Evolutionary conservation across 495 filamentous ascomycete species (phyloP).

Genomic region (Penicillium cosmopolitanum): DNA sequence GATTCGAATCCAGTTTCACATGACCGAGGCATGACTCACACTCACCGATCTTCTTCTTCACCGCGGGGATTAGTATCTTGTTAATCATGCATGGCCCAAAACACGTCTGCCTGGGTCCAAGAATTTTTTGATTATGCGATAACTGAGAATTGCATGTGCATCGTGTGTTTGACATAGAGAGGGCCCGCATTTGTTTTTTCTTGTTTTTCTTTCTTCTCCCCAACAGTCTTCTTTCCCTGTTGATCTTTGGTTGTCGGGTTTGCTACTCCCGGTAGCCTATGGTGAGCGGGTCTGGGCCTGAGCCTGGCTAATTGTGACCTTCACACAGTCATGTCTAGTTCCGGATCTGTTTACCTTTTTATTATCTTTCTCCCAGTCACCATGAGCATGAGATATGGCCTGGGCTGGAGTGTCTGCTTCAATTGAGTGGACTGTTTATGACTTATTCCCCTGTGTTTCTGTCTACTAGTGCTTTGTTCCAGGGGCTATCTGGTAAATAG

Average conservation of each 20-base stretch:
- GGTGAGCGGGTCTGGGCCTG: no score
- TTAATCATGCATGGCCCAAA: not conserved
- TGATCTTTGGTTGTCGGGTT: not conserved
- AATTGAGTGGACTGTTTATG: not conserved
- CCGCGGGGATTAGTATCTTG: not conserved
- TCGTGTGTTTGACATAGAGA: constrained; percentile 7
- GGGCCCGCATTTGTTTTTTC: constrained; percentile 1
- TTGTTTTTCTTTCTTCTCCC: constrained; percentile 3
- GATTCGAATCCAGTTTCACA: not conserved
- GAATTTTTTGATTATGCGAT: constrained; percentile 6
- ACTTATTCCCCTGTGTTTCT: constrained; percentile 3
- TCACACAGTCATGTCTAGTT: no score
- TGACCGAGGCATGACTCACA: constrained; percentile 11
- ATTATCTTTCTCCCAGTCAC: not conserved
- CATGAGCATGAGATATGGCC: not conserved
- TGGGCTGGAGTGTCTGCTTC: not conserved
- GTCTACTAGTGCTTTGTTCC: not conserved
- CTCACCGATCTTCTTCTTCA: not conserved
- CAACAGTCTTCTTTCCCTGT: not conserved
- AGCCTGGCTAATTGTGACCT: no score
- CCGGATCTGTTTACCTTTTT: not conserved
- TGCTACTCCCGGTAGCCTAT: no score
- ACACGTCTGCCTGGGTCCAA: constrained; percentile 8
- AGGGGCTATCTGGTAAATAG: constrained; percentile 2
- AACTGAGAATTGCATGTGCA: constrained; percentile 4